A percentile compares a stretch with the other conserved stretches of the same genome.
Evolutionary conservation across 2,329 filamentous ascomycete genomes (phyloP).

Genomic region (Aspergillus versicolor): DNA sequence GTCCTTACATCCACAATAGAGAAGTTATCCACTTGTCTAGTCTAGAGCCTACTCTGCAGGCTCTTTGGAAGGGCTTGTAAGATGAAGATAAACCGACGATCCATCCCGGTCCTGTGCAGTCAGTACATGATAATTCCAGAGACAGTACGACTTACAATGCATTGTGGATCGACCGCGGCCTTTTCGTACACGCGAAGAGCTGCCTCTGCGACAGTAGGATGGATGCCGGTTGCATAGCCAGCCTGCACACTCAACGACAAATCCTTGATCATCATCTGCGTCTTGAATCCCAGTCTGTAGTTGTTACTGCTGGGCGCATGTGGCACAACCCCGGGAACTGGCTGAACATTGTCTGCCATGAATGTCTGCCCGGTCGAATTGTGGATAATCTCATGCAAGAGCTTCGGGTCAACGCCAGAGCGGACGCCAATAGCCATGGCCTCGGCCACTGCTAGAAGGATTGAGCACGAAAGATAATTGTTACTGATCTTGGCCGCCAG

Average conservation of each 20-base stretch:
- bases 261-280: conserved; percentile 62
- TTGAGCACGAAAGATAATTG: conserved; percentile 60
- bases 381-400: conserved; percentile 53
- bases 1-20: too few species aligned
- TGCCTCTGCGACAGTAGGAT: too few species aligned
- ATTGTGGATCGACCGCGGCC: too few species aligned
- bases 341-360: conserved; percentile 53
- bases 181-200: too few species aligned
- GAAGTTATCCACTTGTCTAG: too few species aligned
- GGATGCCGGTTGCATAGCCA: neutral
- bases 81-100: too few species aligned
- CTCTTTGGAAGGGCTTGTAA: too few species aligned
- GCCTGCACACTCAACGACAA: conserved; percentile 54
- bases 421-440: conserved; percentile 62
- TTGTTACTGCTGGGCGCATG: conserved; percentile 51
- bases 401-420: conserved; percentile 55
- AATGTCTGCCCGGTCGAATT: conserved; percentile 54
- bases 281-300: conserved; percentile 57
- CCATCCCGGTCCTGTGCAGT: too few species aligned
- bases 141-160: too few species aligned
- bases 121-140: too few species aligned
- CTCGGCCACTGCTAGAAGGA: conserved; percentile 59
- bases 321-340: conserved; percentile 51
- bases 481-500: conserved; percentile 61
- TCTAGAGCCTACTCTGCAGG: too few species aligned